Evolutionary conservation across 208 protist genomes (phyloP), one percentile per base, ranked within the genome.

Genomic region (Leishmania gerbilli): DNA sequence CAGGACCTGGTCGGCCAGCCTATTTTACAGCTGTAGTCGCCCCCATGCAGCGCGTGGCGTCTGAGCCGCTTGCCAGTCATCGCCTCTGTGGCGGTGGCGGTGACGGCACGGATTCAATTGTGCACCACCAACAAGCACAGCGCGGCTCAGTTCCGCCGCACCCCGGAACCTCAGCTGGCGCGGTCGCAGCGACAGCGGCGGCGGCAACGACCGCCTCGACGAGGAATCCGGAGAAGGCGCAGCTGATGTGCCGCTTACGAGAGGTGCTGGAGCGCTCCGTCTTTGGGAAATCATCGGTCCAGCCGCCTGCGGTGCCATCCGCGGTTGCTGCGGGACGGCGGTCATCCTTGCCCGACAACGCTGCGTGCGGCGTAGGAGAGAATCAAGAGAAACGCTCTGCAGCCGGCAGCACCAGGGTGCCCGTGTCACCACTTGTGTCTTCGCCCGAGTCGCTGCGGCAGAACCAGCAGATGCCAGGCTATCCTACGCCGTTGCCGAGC

Each of bases 161-260:
- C 31, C 17, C 68, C 68, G 53, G 40, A 72, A 24, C 68, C 0
- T 72, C 68, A 72, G 27, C 68, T 34, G 27, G 7, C 34, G 42
- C 21, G 19, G 68, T 19, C 3, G 37, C 68, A 31, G 68, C 45
- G 42, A 17, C 65, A 31, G 40, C 13, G 65, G 19, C 40, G 17
- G 17, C 37, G 65, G 69, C 24, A 56, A 56, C 45, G 45, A 37
- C 49, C 24, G 34, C 42, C 17, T 1, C 65, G 55, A 5, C 74
- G 24, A 64, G 21, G 34, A 58, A 37, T n/a, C 27, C 55, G 0
- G 77, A 81, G 24, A 85, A 85, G 71, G 71, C 71, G n/a, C 45
- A 79, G 77, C 62, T 85, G 40, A 85, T 81, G 77, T 58, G 77
- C 34, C 81, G 81, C 13, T n/a, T 85, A 53, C 77, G 62, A 49